These are phyloP conservation scores for Fusarium subtropicale DNA, from an alignment of 2,329 filamentous ascomycete genomes.

Conservation along the genomic window DNA sequence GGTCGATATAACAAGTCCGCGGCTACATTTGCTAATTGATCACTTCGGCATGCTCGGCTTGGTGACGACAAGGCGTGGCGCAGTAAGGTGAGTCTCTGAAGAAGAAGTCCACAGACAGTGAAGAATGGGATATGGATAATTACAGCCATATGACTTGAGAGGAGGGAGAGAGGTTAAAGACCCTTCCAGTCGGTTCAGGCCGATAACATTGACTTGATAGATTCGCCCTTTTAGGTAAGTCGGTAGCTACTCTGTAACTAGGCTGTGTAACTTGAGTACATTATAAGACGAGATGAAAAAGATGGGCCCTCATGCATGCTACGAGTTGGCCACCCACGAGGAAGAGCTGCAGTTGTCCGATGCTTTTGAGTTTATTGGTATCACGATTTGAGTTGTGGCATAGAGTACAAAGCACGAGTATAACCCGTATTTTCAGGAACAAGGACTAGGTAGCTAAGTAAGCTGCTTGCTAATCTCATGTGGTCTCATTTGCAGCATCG, in stretches of 20 bases:
- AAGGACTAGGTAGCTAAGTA: neutral
- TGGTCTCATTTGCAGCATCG: neutral
- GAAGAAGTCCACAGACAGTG: neutral
- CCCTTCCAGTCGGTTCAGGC: neutral
- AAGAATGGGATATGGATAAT: neutral
- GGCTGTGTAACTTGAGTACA: neutral
- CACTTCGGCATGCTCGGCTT: neutral
- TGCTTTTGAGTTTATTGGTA: conserved; percentile 1
- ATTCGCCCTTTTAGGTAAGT: neutral
- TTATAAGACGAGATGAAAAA: conserved; percentile 20
- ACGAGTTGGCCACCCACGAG: conserved; percentile 17
- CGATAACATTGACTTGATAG: neutral
- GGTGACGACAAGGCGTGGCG: neutral
- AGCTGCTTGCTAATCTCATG: neutral
- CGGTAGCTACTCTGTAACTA: neutral
- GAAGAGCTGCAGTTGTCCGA: conserved; percentile 16
- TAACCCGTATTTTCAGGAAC: neutral
- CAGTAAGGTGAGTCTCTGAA: neutral
- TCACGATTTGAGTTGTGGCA: neutral
- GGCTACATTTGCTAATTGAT: neutral
- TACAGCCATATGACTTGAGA: neutral
- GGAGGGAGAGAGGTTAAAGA: conserved; percentile 2
- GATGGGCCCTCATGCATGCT: conserved; percentile 10
- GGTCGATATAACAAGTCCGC: conserved; percentile 17
- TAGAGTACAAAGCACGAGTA: neutral